phyloP scores from a whole-genome alignment of 202 grass and related monocot genomes.

The Schoenoplectus triqueter region DNA sequence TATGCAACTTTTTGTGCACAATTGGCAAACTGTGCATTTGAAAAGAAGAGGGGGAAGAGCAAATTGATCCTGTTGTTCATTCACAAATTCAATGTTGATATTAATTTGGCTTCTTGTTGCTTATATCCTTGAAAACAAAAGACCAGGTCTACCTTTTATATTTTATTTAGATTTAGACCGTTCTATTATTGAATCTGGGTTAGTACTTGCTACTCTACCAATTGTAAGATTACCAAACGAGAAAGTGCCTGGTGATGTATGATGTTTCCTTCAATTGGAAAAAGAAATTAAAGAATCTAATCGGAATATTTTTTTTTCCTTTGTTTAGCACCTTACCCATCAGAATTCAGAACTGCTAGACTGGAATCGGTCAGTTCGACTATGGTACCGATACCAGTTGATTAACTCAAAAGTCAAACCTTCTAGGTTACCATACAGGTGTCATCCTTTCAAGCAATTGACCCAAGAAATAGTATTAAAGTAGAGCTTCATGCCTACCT shows the following conservation, averaged over 20 bases:
- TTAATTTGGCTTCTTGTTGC: neutral
- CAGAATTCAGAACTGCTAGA: neutral
- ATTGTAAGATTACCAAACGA: neutral
- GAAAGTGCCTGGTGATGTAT: neutral
- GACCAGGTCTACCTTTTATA: neutral
- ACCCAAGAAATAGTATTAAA: too few relatives aligned
- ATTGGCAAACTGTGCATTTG: neutral
- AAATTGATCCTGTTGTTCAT: neutral
- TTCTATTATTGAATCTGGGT: neutral
- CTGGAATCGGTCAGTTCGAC: neutral
- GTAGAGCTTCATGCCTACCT: too few relatives aligned
- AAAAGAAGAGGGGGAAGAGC: neutral
- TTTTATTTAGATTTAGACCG: neutral
- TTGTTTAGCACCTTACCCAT: neutral
- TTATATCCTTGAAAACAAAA: neutral
- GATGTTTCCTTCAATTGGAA: constrained; percentile 4
- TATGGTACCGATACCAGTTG: neutral
- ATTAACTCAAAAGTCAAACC: neutral
- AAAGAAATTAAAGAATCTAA: neutral
- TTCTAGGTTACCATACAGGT: too few relatives aligned
- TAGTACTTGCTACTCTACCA: neutral
- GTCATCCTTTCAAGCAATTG: too few relatives aligned
- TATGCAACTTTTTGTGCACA: constrained; percentile 16
- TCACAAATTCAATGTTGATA: neutral
- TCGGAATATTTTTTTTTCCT: neutral